These are phyloP conservation scores for Hysterium pulicare DNA, from an alignment of 2,329 filamentous ascomycete species.

Conservation along the genomic window DNA sequence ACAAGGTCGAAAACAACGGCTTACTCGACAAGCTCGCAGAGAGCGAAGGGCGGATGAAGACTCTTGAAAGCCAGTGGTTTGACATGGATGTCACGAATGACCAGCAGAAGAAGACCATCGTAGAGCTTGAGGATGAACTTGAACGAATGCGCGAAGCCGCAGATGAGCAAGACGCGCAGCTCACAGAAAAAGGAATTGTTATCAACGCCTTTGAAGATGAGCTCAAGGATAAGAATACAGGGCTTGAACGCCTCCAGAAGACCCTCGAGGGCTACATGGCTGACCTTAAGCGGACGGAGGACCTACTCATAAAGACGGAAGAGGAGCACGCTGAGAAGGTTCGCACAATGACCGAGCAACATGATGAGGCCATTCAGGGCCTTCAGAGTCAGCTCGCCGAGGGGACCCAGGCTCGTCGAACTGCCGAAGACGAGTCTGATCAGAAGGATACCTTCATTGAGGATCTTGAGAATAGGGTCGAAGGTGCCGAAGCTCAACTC, in stretches of 20 bases:
- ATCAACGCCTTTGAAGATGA: constrained; percentile 28
- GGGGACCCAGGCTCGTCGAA: constrained; percentile 35
- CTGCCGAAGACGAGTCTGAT: constrained; percentile 38
- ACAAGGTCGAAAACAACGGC: constrained; percentile 35
- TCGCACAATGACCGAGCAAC: constrained; percentile 37
- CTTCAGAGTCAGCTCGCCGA: constrained; percentile 36
- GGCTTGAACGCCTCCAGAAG: constrained; percentile 34
- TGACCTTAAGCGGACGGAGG: constrained; percentile 37
- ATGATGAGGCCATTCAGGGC: constrained; percentile 32
- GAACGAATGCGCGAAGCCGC: constrained; percentile 24
- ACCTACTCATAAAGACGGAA: constrained; percentile 40
- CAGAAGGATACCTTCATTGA: constrained; percentile 40
- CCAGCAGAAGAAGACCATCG: constrained; percentile 34
- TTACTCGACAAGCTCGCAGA: constrained; percentile 36
- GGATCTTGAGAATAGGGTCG: constrained; percentile 37
- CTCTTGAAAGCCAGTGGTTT: constrained; percentile 34
- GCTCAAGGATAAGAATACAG: constrained; percentile 31
- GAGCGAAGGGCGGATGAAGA: constrained; percentile 12
- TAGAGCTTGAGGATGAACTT: constrained; percentile 34
- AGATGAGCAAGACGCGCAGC: constrained; percentile 32
- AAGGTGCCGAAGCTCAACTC: constrained; percentile 35
- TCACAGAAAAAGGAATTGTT: constrained; percentile 25
- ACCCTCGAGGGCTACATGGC: constrained; percentile 39
- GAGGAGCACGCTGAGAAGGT: constrained; percentile 36
- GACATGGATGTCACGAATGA: constrained; percentile 38